A percentile compares a stretch with the other conserved stretches of the same genome.
These are phyloP conservation scores for Fraxinus albicans DNA, from an alignment of 305 asterid genomes.

Conservation along the genomic window DNA sequence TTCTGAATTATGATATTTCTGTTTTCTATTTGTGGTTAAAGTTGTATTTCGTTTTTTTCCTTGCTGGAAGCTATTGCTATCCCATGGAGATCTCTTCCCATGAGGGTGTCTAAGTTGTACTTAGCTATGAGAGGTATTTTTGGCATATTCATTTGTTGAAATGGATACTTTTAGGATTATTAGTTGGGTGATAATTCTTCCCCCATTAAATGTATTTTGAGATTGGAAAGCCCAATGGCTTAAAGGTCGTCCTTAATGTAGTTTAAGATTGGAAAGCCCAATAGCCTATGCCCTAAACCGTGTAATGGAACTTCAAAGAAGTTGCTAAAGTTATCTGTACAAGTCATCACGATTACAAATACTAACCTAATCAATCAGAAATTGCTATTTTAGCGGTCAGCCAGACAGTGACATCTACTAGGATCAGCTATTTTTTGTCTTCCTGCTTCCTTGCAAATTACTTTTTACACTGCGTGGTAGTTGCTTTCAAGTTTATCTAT, in stretches of 20 bases:
- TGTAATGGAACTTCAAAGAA: background rate
- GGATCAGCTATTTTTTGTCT: too few relatives aligned
- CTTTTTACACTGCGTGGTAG: too few relatives aligned
- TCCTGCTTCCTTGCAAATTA: too few relatives aligned
- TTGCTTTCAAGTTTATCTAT: too few relatives aligned
- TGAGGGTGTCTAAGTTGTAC: slow-evolving; percentile 74
- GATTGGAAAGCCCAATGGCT: background rate
- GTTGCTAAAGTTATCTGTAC: background rate
- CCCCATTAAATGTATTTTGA: background rate
- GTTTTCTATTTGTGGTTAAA: slow-evolving; percentile 12
- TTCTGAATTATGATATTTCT: background rate
- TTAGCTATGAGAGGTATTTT: slow-evolving; percentile 81
- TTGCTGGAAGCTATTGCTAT: slow-evolving; percentile 76
- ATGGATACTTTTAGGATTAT: slow-evolving; percentile 1
- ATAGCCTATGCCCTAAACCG: background rate
- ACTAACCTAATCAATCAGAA: too few relatives aligned
- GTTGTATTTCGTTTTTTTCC: slow-evolving; percentile 10
- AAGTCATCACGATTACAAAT: background rate
- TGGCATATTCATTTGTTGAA: background rate
- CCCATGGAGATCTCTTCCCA: slow-evolving; percentile 90
- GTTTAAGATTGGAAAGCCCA: background rate
- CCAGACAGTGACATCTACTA: too few relatives aligned
- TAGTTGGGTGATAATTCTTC: background rate
- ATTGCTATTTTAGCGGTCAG: too few relatives aligned
- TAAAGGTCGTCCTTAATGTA: background rate